A percentile compares a stretch with the other conserved stretches of the same genome.
phyloP scores from a whole-genome alignment of 2,329 filamentous ascomycete genomes.

The Xylariales sp. region DNA sequence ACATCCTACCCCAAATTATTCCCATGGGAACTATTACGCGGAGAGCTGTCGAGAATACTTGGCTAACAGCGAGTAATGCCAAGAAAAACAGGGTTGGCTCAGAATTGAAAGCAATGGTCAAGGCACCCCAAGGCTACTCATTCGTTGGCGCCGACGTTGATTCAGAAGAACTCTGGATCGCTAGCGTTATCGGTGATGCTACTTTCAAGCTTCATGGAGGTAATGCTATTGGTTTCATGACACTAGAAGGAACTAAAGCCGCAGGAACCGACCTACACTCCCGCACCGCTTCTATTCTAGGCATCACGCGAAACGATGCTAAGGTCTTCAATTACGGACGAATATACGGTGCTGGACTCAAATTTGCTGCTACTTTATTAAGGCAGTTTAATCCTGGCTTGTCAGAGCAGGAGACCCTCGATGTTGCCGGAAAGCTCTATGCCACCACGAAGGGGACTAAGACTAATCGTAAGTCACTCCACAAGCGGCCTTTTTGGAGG shows the following conservation, averaged over 20 bases:
- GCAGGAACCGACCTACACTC: constrained; percentile 95
- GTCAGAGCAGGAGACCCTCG: constrained; percentile 80
- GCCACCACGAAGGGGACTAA: constrained; percentile 90
- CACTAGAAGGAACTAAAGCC: constrained; percentile 92
- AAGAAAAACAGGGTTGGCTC: constrained; percentile 96
- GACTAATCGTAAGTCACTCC: constrained; percentile 77
- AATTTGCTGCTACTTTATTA: constrained; percentile 89
- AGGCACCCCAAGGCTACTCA: constrained; percentile 86
- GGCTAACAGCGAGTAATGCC: constrained; percentile 97
- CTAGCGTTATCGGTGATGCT: constrained; percentile 91
- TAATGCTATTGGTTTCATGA: constrained; percentile 99
- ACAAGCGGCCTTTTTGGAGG: constrained; percentile 87
- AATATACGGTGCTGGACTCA: constrained; percentile 97
- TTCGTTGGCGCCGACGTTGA: constrained; percentile 99
- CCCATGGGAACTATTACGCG: constrained; percentile 98
- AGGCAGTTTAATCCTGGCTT: constrained; percentile 92
- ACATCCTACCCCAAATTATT: constrained; percentile 94
- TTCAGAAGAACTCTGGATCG: constrained; percentile 98
- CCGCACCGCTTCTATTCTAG: constrained; percentile 89
- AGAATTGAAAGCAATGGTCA: constrained; percentile 96
- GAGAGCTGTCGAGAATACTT: constrained; percentile 95
- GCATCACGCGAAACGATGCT: constrained; percentile 93
- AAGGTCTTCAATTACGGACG: constrained; percentile 99
- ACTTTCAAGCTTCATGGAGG: constrained; percentile 95
- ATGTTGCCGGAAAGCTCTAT: constrained; percentile 84